phyloP scores from a whole-genome alignment of 306 rosid species.

The Malus fusca region DNA sequence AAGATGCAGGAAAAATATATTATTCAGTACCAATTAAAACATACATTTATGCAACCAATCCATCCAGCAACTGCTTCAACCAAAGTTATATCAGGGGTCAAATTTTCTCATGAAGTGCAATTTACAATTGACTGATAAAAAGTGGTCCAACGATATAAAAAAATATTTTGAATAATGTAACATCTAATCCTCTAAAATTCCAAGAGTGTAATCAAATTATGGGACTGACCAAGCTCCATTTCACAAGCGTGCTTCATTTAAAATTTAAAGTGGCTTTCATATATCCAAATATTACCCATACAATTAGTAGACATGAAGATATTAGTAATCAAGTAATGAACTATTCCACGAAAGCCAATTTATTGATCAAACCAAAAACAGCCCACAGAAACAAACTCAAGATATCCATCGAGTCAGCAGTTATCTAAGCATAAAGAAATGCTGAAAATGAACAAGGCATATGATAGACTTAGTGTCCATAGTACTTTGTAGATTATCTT shows the following conservation, averaged over 20 bases:
- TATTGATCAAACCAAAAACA: not conserved
- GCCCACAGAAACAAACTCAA: not conserved
- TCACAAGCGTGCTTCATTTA: not conserved
- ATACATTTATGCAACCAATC: not conserved
- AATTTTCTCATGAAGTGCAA: not conserved
- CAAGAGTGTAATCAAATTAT: not conserved
- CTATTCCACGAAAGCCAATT: not conserved
- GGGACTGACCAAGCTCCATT: not conserved
- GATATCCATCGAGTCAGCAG: not conserved
- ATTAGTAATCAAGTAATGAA: not conserved
- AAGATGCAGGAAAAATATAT: not conserved
- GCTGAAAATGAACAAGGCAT: not conserved
- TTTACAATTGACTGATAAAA: not conserved
- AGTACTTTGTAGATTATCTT: not conserved
- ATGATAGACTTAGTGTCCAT: not conserved
- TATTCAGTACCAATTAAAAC: not conserved
- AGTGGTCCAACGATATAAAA: not conserved
- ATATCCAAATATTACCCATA: not conserved
- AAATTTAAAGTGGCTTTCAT: not conserved
- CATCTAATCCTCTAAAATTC: not conserved
- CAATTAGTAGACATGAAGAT: not conserved
- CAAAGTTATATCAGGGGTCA: not conserved
- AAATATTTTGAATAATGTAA: too few relatives aligned
- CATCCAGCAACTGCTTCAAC: not conserved
- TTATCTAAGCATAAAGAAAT: not conserved